Conservation (phyloP, 352 stramenopile genomes). For the Thalassiosira mediterranea region DNA sequence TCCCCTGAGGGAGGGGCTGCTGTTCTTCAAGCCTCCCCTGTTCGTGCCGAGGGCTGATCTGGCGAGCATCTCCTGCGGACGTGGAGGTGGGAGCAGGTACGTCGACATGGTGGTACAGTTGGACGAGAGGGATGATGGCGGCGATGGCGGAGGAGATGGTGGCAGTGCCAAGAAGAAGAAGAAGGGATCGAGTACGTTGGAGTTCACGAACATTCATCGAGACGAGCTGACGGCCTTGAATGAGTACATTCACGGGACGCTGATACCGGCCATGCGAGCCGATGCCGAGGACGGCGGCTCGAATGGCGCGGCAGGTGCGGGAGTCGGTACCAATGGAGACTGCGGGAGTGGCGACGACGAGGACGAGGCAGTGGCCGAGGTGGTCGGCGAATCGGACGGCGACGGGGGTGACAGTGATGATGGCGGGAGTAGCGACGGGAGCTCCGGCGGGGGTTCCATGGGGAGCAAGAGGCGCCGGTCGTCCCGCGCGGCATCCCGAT, state of each 20-base stretch:
- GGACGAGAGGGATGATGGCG: conserved; percentile 6
- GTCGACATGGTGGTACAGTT: conserved; percentile 70
- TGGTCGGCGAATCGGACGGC: conserved; percentile 6
- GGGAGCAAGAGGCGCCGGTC: conserved; percentile 3
- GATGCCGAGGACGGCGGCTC: too few relatives aligned
- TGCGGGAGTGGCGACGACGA: conserved; percentile 23
- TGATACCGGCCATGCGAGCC: conserved; percentile 72
- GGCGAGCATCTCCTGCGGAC: conserved; percentile 67
- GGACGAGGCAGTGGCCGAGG: conserved; percentile 21
- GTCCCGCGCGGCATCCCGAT: conserved; percentile 37
- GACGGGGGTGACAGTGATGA: conserved; percentile 4
- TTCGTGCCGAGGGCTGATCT: conserved; percentile 65
- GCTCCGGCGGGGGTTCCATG: too few relatives aligned
- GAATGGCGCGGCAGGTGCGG: not conserved
- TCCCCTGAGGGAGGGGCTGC: conserved; percentile 72
- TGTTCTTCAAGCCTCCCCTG: conserved; percentile 78
- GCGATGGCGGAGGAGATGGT: conserved; percentile 3
- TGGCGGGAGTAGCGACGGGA: conserved; percentile 6
- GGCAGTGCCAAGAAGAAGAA: conserved; percentile 16
- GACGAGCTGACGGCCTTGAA: conserved; percentile 71
- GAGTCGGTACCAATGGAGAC: conserved; percentile 6
- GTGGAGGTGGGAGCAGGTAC: conserved; percentile 65
- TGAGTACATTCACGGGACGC: conserved; percentile 71
- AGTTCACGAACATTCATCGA: conserved; percentile 81
- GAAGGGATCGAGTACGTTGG: conserved; percentile 37